Evolutionary conservation across 2,329 filamentous ascomycete species (phyloP).

Genomic region (Aspergillus nomiae): DNA sequence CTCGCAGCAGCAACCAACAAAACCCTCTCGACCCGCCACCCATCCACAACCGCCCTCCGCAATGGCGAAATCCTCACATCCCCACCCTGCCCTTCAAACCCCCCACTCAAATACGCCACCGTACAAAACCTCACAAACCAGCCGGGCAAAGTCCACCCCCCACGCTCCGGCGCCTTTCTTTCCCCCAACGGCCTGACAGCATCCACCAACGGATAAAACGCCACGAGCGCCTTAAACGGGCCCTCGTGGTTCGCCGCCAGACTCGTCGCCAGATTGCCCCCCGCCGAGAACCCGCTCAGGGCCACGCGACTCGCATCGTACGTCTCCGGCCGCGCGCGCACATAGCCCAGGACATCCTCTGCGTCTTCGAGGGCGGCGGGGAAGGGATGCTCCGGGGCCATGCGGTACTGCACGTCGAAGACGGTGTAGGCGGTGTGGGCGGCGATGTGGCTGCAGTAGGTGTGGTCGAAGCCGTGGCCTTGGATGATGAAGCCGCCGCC

Average conservation of each 20-base stretch:
- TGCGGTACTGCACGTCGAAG: conserved; percentile 41
- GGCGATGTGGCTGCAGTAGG: conserved; percentile 29
- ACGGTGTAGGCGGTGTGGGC: conserved; percentile 28
- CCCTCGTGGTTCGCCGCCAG: conserved; percentile 11
- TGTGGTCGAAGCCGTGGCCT: conserved; percentile 30
- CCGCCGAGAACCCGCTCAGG: conserved; percentile 45
- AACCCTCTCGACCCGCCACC: conserved; percentile 8
- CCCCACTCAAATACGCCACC: conserved; percentile 26
- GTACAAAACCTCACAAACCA: conserved; percentile 26
- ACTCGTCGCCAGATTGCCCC: conserved; percentile 35
- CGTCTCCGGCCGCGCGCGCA: conserved; percentile 28
- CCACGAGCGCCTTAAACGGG: conserved; percentile 29
- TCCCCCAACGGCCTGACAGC: conserved; percentile 4
- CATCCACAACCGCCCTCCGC: conserved; percentile 14
- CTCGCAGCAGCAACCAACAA: conserved; percentile 28
- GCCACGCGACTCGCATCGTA: conserved; percentile 35
- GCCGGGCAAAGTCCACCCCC: conserved; percentile 9
- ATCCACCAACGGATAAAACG: conserved; percentile 33
- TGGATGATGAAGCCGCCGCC: conserved; percentile 34
- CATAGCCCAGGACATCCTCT: conserved; percentile 36
- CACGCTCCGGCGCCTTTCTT: not conserved
- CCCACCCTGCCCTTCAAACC: conserved; percentile 1
- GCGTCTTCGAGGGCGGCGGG: conserved; percentile 41
- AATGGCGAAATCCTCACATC: conserved; percentile 31
- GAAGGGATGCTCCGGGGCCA: conserved; percentile 42